Base-by-base conservation (phyloP, 345 rosid species). In the Brassica juncea region DNA sequence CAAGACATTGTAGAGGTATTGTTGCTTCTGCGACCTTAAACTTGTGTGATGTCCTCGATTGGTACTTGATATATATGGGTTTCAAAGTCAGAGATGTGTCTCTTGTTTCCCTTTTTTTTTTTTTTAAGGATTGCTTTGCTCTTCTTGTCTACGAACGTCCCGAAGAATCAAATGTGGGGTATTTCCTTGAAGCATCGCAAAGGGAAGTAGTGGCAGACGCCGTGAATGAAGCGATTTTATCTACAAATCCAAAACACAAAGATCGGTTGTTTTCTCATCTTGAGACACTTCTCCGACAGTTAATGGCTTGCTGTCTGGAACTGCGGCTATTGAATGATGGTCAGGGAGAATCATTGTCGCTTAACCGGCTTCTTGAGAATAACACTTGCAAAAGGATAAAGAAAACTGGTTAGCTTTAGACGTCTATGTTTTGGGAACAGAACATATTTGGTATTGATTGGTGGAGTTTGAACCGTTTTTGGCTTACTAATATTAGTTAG, bases 121-220 rank as follows among this genome's bases (percentile, higher is more conserved):
- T 4, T 67, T 31, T 81, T 32, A 61, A 94, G 99, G 94, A 94
- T 19, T 94, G 95, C 59, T 91, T 86, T 81, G 89, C 97, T 35
- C 77, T 92, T 81, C 90, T 94, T 76, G 98, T 96, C 3, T 92
- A 87, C n/a, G 95, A 88, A 76, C 83, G 72, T 1, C 97, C 97
- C 1, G 78, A 82, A 31, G 86, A 91, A 78, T 91, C 94, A 1
- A 81, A 85, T 44, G 84, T 85, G 2, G 97, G 98, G 23, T 85
- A 86, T 79, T 96, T 92, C 71, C 88, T 94, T 1, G 87, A 88
- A 73, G 91, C 84, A 44, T 85, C 95, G 0, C 98, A 84, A 61
- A 85, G 95, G 6, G 98, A 94, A 78, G 74, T 90, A 32, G 97
- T 94, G 58, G 99, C 98, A 0, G 99, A 94, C 61, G 82, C 89